Evolutionary conservation across 257 asterid genomes (phyloP).

Genomic region (Solanum rostratum): DNA sequence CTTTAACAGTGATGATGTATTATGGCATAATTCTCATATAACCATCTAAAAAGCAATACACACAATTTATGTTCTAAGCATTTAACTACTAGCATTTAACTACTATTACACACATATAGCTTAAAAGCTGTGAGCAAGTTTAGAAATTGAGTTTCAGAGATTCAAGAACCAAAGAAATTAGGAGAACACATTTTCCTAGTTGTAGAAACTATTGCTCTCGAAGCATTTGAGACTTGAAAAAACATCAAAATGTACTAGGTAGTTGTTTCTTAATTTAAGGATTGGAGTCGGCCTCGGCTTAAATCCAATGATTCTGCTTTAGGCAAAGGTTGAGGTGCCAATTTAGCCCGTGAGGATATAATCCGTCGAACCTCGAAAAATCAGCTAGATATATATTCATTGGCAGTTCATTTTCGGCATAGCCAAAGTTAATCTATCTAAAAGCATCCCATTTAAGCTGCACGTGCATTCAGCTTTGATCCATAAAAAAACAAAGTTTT

Average conservation of each 20-base stretch:
- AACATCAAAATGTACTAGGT: background rate
- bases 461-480: background rate
- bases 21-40: background rate
- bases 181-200: background rate
- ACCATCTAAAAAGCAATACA: background rate
- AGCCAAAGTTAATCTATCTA: background rate
- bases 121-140: background rate
- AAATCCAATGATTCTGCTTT: background rate
- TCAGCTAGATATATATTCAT: background rate
- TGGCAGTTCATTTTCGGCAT: background rate
- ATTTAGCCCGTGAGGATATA: background rate
- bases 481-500: background rate
- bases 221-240: background rate
- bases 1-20: background rate
- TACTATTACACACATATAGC: background rate
- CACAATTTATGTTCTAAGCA: background rate
- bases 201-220: background rate
- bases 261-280: background rate
- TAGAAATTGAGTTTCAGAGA: background rate
- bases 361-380: background rate
- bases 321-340: background rate
- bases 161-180: background rate
- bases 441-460: background rate
- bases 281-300: background rate
- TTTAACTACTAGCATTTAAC: no score